Percentiles rank a stretch among this genome's conserved stretches.
These are phyloP conservation scores for Thelonectria discophora DNA, from an alignment of 2,329 filamentous ascomycete genomes.

Conservation along the genomic window DNA sequence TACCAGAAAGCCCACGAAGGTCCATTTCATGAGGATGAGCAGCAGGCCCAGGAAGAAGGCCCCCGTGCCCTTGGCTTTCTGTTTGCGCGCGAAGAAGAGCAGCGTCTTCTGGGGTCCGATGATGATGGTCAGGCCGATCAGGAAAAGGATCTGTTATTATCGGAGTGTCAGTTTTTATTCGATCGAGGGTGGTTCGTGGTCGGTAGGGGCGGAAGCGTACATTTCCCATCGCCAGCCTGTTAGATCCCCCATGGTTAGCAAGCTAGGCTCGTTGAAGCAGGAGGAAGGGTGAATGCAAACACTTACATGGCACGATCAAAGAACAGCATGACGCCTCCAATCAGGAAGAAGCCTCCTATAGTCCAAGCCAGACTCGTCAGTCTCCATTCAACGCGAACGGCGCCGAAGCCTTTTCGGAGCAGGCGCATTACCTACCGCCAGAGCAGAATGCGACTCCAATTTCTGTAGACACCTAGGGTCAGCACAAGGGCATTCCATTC, in stretches of 20 bases:
- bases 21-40: conserved; percentile 90
- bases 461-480: conserved; percentile 65
- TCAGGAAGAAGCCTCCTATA: conserved; percentile 90
- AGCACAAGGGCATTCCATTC: conserved; percentile 39
- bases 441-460: conserved; percentile 98
- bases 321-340: conserved; percentile 94
- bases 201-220: conserved; percentile 57
- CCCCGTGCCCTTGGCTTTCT: conserved; percentile 90
- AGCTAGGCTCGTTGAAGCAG: conserved; percentile 70
- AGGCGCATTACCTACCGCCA: conserved; percentile 75
- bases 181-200: conserved; percentile 22
- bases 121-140: conserved; percentile 94
- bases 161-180: conserved; percentile 28
- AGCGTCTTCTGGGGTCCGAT: conserved; percentile 92
- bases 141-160: conserved; percentile 83
- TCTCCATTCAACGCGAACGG: conserved; percentile 16
- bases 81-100: conserved; percentile 91
- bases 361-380: conserved; percentile 26
- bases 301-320: conserved; percentile 95
- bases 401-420: conserved; percentile 29
- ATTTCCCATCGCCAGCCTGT: conserved; percentile 96
- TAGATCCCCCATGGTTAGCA: conserved; percentile 80
- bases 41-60: conserved; percentile 86
- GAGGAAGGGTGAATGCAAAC: conserved; percentile 4
- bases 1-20: conserved; percentile 87